Evolutionary conservation across 805 yeast genomes (phyloP).

Genomic region (Candida hispaniensis): DNA sequence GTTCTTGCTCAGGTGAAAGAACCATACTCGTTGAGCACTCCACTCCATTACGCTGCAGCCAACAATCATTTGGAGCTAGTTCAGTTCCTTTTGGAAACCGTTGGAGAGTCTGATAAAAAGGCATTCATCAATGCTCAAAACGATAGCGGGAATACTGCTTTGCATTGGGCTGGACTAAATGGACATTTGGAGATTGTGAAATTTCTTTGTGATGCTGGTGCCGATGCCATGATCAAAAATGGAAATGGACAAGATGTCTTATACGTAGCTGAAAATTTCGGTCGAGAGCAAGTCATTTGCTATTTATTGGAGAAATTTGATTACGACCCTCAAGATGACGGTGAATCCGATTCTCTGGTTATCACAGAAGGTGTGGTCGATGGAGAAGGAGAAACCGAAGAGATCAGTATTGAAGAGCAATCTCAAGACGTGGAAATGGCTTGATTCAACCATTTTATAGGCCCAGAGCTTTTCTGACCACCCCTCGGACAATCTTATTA

Average conservation of each 20-base stretch:
- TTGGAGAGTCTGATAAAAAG: slow-evolving; percentile 25
- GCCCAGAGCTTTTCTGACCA: slow-evolving; percentile 64
- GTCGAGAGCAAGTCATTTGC: slow-evolving; percentile 63
- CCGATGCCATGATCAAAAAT: slow-evolving; percentile 76
- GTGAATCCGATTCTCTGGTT: slow-evolving; percentile 35
- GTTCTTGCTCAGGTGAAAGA: slow-evolving; percentile 49
- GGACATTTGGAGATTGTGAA: slow-evolving; percentile 70
- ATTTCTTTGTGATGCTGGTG: slow-evolving; percentile 61
- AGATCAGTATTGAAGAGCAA: slow-evolving; percentile 3
- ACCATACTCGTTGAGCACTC: slow-evolving; percentile 54
- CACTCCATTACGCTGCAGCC: slow-evolving; percentile 92
- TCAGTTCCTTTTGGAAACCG: slow-evolving; percentile 39
- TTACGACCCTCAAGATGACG: slow-evolving; percentile 48
- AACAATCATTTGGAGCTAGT: slow-evolving; percentile 76
- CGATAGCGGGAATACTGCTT: slow-evolving; percentile 81
- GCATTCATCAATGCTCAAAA: slow-evolving; percentile 44
- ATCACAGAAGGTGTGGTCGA: slow-evolving; percentile 17
- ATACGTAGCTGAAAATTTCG: slow-evolving; percentile 78
- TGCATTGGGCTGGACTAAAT: slow-evolving; percentile 92
- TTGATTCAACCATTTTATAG: slow-evolving; percentile 30
- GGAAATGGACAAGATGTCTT: slow-evolving; percentile 69
- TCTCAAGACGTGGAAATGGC: slow-evolving; percentile 1
- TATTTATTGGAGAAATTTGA: slow-evolving; percentile 66
- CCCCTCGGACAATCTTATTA: slow-evolving; percentile 50
- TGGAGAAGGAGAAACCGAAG: slow-evolving; percentile 17